These are phyloP conservation scores for Coemansia sp. DNA, from an alignment of 192 early-diverging fungal genomes.

Conservation along the genomic window DNA sequence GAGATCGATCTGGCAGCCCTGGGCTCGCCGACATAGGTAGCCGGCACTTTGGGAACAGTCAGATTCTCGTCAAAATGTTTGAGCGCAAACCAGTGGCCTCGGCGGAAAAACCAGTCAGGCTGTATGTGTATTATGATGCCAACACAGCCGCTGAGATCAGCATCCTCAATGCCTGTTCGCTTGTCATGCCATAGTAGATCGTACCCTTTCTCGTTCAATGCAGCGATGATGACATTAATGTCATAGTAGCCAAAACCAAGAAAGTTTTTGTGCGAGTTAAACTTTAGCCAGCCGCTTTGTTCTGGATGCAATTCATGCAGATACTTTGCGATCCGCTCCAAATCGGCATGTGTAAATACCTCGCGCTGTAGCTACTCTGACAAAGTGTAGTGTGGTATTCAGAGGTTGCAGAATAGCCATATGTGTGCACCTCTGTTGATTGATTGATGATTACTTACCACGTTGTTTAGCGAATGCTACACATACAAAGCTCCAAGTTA, in stretches of 20 bases:
- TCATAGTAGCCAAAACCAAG: slow-evolving; percentile 54
- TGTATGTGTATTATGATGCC: slow-evolving; percentile 51
- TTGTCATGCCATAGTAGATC: slow-evolving; percentile 48
- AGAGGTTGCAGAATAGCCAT: not conserved
- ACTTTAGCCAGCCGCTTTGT: slow-evolving; percentile 31
- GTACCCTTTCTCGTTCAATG: slow-evolving; percentile 37
- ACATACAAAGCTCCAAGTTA: not conserved
- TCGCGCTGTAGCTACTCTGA: slow-evolving; percentile 40
- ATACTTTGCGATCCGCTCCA: slow-evolving; percentile 47
- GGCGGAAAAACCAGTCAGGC: slow-evolving; percentile 45
- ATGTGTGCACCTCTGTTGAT: not conserved
- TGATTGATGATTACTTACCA: slow-evolving; percentile 32
- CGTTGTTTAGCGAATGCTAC: slow-evolving; percentile 55
- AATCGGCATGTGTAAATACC: slow-evolving; percentile 37
- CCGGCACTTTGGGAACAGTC: slow-evolving; percentile 24
- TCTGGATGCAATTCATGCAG: slow-evolving; percentile 35
- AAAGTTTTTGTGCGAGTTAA: slow-evolving; percentile 48
- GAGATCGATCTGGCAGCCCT: slow-evolving; percentile 24
- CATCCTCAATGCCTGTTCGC: slow-evolving; percentile 25
- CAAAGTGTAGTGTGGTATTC: not conserved
- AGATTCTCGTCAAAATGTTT: slow-evolving; percentile 29
- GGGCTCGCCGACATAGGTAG: slow-evolving; percentile 35
- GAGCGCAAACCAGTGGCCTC: slow-evolving; percentile 51
- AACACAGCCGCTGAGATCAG: slow-evolving; percentile 17
- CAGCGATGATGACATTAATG: slow-evolving; percentile 48